Evolutionary conservation across 352 stramenopile species (phyloP).

Genomic region (Phytophthora ohioensis): DNA sequence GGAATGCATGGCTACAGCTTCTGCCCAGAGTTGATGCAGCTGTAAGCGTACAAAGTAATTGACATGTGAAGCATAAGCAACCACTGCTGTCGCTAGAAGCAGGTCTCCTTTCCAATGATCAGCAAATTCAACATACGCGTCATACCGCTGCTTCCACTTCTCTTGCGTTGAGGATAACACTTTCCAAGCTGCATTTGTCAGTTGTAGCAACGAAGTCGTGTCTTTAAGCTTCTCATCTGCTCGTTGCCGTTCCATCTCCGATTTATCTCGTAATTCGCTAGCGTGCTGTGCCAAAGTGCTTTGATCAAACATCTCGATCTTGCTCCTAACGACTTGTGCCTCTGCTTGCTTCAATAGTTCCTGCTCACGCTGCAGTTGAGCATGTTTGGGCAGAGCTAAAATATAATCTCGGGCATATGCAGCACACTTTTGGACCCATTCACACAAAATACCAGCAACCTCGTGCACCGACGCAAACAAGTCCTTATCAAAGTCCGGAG

Average conservation of each 20-base stretch:
- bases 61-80: constrained; percentile 56
- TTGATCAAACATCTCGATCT: constrained; percentile 55
- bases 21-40: constrained; percentile 44
- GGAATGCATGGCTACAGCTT: constrained; percentile 39
- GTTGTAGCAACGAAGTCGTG: constrained; percentile 63
- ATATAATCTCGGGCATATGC: constrained; percentile 58
- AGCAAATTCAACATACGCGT: constrained; percentile 52
- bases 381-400: constrained; percentile 63
- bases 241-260: constrained; percentile 60
- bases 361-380: constrained; percentile 60
- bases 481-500: constrained; percentile 67
- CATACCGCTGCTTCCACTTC: constrained; percentile 51
- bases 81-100: constrained; percentile 61
- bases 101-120: constrained; percentile 65
- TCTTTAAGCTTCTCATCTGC: constrained; percentile 61
- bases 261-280: constrained; percentile 47
- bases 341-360: constrained; percentile 51
- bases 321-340: constrained; percentile 36
- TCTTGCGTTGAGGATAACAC: constrained; percentile 51
- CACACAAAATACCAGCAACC: constrained; percentile 64
- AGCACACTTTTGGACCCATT: constrained; percentile 69
- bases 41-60: constrained; percentile 36
- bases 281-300: constrained; percentile 43
- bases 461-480: constrained; percentile 61
- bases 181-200: constrained; percentile 64